phyloP scores from a whole-genome alignment of 2,329 filamentous ascomycete species.

The Colletotrichum theobromicola region DNA sequence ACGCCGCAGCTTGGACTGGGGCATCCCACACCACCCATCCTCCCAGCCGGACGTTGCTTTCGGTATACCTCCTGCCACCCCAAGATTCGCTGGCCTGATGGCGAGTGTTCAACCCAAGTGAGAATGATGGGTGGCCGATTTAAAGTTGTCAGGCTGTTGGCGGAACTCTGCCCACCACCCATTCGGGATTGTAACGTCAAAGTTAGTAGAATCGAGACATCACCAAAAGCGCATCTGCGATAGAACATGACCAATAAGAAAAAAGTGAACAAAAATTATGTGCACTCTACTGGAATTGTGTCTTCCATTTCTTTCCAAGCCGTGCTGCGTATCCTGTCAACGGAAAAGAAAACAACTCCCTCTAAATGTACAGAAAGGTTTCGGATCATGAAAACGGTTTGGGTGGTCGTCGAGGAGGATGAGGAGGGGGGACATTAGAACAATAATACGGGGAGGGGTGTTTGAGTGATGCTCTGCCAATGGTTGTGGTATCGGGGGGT shows the following conservation, averaged over 20 bases:
- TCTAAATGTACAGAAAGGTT: conserved; percentile 23
- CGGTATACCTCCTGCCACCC: conserved; percentile 1
- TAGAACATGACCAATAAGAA: background rate
- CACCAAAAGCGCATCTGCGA: background rate
- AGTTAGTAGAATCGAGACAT: background rate
- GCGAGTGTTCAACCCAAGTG: background rate
- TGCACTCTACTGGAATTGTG: conserved; percentile 24
- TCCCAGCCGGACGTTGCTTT: too few relatives aligned
- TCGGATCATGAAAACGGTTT: conserved; percentile 13
- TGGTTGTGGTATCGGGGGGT: conserved; percentile 14
- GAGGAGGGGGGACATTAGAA: conserved; percentile 20
- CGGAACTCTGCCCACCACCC: background rate
- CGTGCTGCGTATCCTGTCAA: conserved; percentile 20
- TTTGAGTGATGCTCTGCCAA: conserved; percentile 8
- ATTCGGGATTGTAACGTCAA: background rate
- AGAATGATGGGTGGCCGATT: background rate
- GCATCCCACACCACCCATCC: background rate
- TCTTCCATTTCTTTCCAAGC: conserved; percentile 24
- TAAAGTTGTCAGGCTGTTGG: background rate
- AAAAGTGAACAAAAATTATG: background rate
- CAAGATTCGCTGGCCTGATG: background rate
- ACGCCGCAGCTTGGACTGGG: conserved; percentile 3
- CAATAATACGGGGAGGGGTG: conserved; percentile 19
- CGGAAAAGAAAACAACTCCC: conserved; percentile 14
- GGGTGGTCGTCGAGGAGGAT: background rate